A percentile compares a stretch with the other conserved stretches of the same genome.
Evolutionary conservation across 140 eudicot genomes (phyloP).

Genomic region (Erigeron philadelphicus): DNA sequence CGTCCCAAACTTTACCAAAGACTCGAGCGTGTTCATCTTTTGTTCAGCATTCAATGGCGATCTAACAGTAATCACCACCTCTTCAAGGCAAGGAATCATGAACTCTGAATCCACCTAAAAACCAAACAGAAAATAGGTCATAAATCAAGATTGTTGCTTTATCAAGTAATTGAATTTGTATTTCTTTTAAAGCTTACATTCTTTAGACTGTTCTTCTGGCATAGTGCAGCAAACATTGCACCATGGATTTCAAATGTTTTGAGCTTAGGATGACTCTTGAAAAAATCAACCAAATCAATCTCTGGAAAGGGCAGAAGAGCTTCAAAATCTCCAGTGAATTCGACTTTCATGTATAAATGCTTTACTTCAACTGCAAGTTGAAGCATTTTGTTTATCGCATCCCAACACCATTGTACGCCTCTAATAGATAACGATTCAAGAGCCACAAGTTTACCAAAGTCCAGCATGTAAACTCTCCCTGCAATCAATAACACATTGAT

Average conservation of each 20-base stretch:
- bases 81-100: slow-evolving; percentile 64
- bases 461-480: slow-evolving; percentile 74
- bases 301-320: slow-evolving; percentile 80
- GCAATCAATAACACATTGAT: slow-evolving; percentile 11
- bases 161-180: slow-evolving; percentile 9
- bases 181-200: slow-evolving; percentile 42
- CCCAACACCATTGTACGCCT: slow-evolving; percentile 96
- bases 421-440: slow-evolving; percentile 66
- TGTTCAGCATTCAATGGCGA: slow-evolving; percentile 89
- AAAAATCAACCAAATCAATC: slow-evolving; percentile 82
- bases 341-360: slow-evolving; percentile 78
- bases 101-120: slow-evolving; percentile 69
- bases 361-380: slow-evolving; percentile 79
- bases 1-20: slow-evolving; percentile 60
- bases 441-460: slow-evolving; percentile 69
- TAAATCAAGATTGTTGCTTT: slow-evolving; percentile 16
- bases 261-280: slow-evolving; percentile 72
- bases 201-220: slow-evolving; percentile 83
- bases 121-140: background rate
- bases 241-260: slow-evolving; percentile 75
- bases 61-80: slow-evolving; percentile 59
- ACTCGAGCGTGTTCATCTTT: slow-evolving; percentile 79
- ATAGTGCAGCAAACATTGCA: slow-evolving; percentile 97
- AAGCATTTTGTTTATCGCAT: slow-evolving; percentile 72
- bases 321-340: slow-evolving; percentile 78